Evolutionary conservation across 2,329 filamentous ascomycete species (phyloP).

Genomic region (Colletotrichum spinosum): DNA sequence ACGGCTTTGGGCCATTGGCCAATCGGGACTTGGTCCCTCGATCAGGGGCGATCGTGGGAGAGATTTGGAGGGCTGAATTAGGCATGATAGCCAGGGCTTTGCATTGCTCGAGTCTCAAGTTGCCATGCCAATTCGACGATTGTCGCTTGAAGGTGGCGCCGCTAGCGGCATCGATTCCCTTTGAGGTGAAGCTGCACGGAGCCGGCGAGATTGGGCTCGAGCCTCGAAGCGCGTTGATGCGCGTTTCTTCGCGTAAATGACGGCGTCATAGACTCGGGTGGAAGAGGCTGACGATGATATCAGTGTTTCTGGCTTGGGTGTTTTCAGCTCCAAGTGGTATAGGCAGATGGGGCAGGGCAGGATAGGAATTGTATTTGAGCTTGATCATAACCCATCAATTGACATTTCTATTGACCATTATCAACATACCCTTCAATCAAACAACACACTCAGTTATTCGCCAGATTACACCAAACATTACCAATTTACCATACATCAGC

Average conservation of each 20-base stretch:
- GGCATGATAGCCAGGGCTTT: not conserved
- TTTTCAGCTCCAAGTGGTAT: not conserved
- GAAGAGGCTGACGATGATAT: slow-evolving; percentile 8
- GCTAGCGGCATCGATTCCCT: slow-evolving; percentile 29
- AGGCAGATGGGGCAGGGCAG: no score
- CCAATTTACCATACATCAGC: no score
- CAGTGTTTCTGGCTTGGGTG: not conserved
- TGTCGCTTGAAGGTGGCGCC: slow-evolving; percentile 20
- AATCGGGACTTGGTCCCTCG: slow-evolving; percentile 13
- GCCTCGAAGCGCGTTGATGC: slow-evolving; percentile 15
- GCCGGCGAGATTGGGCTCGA: slow-evolving; percentile 7
- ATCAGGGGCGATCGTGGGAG: slow-evolving; percentile 26
- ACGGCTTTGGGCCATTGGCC: slow-evolving; percentile 10
- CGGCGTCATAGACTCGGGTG: slow-evolving; percentile 34
- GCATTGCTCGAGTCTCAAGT: not conserved
- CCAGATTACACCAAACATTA: no score
- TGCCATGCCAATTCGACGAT: not conserved
- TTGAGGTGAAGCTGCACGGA: slow-evolving; percentile 16
- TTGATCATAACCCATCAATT: not conserved
- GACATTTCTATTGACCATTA: no score
- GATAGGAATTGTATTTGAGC: no score
- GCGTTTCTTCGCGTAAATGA: slow-evolving; percentile 33
- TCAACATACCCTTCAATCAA: no score
- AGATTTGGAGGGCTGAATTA: slow-evolving; percentile 2
- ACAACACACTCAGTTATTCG: no score